These are phyloP conservation scores for Xylariaceae sp. DNA, from an alignment of 2,329 filamentous ascomycete species.

Conservation along the genomic window DNA sequence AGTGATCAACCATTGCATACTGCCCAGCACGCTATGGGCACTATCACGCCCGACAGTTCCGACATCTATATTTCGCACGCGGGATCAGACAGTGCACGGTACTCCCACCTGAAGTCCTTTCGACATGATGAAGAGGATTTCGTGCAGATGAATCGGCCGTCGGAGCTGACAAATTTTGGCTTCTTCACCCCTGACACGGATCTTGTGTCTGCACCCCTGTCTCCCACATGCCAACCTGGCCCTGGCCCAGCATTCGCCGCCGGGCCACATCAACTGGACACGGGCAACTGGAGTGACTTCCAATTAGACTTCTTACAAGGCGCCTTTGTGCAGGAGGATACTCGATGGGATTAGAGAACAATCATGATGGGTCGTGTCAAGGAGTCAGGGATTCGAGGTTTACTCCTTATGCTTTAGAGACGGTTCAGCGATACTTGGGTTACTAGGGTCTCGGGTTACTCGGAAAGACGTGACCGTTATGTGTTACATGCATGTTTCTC, in stretches of 20 bases:
- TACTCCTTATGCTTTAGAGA: no score
- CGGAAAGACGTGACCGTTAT: no score
- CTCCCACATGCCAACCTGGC: not conserved
- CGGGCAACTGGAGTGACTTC: conserved; percentile 6
- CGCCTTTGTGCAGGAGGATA: conserved; percentile 1
- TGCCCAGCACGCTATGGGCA: not conserved
- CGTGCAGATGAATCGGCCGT: not conserved
- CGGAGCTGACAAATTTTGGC: conserved; percentile 4
- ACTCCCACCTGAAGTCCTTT: not conserved
- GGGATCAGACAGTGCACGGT: not conserved
- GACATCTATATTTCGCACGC: not conserved
- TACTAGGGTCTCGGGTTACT: no score
- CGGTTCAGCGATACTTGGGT: no score
- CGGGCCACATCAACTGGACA: not conserved
- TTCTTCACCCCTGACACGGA: conserved; percentile 3
- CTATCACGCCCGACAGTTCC: conserved; percentile 1
- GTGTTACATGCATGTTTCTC: no score
- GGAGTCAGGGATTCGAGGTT: no score
- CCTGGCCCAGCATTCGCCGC: not conserved
- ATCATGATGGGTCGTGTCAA: no score
- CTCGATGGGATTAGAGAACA: not conserved
- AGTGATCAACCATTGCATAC: not conserved
- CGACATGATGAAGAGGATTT: conserved; percentile 7
- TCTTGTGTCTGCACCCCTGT: conserved; percentile 1
- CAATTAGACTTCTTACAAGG: conserved; percentile 11